Evolutionary conservation across 2,329 filamentous ascomycete species (phyloP).

Genomic region (Coleophoma crateriformis): DNA sequence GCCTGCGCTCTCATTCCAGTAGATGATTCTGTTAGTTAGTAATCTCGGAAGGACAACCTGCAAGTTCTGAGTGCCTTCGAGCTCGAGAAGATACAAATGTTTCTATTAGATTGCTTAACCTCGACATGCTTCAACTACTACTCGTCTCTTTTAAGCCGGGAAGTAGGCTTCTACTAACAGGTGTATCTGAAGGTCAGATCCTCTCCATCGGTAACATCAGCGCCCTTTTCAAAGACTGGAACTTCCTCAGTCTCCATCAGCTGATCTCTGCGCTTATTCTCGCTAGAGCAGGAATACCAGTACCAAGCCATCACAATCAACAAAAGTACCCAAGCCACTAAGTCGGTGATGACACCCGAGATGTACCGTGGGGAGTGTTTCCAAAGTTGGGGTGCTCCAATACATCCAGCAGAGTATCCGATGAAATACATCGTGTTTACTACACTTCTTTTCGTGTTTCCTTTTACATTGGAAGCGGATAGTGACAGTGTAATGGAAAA

Average conservation of each 20-base stretch:
- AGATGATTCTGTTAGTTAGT: no score
- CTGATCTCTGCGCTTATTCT: slow-evolving; percentile 25
- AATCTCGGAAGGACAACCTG: no score
- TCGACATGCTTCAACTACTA: no score
- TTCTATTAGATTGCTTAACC: no score
- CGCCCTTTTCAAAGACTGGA: slow-evolving; percentile 5
- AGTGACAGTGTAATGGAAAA: slow-evolving; percentile 38
- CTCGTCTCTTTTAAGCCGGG: no score
- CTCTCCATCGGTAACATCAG: slow-evolving; percentile 9
- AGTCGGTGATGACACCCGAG: slow-evolving; percentile 35
- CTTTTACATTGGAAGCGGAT: slow-evolving; percentile 42
- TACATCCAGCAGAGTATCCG: slow-evolving; percentile 41
- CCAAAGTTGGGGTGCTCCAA: slow-evolving; percentile 43
- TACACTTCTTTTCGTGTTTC: slow-evolving; percentile 43
- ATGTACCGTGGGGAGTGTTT: slow-evolving; percentile 24
- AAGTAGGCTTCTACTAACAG: no score
- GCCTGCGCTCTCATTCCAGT: no score
- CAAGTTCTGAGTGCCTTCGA: no score
- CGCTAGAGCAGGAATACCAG: slow-evolving; percentile 27
- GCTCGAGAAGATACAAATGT: no score
- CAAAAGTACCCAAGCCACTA: slow-evolving; percentile 37
- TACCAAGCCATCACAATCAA: slow-evolving; percentile 29
- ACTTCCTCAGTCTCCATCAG: not conserved
- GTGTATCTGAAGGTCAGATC: slow-evolving; percentile 11
- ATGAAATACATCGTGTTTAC: slow-evolving; percentile 44